phyloP scores from a whole-genome alignment of 2,329 filamentous ascomycete species.

The Dryadomyces quercus-mongolicae region DNA sequence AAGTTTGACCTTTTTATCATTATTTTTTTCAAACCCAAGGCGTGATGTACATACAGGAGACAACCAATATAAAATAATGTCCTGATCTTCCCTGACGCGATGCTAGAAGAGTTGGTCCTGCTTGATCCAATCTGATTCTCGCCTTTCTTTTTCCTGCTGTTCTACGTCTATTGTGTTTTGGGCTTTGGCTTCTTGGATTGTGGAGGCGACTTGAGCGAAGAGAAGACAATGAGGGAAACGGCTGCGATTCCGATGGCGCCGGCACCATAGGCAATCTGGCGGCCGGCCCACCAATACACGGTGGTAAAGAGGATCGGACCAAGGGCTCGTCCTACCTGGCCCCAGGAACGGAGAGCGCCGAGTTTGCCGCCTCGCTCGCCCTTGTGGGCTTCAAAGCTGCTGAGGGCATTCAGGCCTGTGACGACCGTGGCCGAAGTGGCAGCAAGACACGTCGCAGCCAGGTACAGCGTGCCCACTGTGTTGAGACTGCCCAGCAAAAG shows the following conservation, averaged over 20 bases:
- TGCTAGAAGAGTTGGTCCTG: too few relatives aligned
- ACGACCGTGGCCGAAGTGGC: conserved; percentile 91
- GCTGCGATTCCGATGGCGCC: conserved; percentile 70
- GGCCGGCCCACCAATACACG: conserved; percentile 95
- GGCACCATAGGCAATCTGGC: conserved; percentile 71
- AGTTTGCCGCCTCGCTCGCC: conserved; percentile 77
- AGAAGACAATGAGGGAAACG: conserved; percentile 61
- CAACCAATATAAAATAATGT: not conserved
- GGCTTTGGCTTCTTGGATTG: conserved; percentile 16
- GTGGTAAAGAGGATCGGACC: conserved; percentile 88
- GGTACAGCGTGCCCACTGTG: conserved; percentile 60
- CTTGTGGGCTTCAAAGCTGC: conserved; percentile 75
- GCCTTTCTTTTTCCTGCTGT: not conserved
- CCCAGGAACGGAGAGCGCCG: conserved; percentile 68
- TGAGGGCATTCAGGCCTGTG: conserved; percentile 81
- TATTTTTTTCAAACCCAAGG: not conserved
- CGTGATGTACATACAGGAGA: not conserved
- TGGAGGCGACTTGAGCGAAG: conserved; percentile 54
- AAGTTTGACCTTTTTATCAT: not conserved
- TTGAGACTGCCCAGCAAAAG: conserved; percentile 60
- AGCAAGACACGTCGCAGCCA: conserved; percentile 71
- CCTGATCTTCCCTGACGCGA: not conserved
- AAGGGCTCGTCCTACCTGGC: conserved; percentile 76
- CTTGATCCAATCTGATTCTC: not conserved
- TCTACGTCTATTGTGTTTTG: conserved; percentile 1